These are phyloP conservation scores for Cyclotella atomus DNA, from an alignment of 108 stramenopile species.

Conservation along the genomic window DNA sequence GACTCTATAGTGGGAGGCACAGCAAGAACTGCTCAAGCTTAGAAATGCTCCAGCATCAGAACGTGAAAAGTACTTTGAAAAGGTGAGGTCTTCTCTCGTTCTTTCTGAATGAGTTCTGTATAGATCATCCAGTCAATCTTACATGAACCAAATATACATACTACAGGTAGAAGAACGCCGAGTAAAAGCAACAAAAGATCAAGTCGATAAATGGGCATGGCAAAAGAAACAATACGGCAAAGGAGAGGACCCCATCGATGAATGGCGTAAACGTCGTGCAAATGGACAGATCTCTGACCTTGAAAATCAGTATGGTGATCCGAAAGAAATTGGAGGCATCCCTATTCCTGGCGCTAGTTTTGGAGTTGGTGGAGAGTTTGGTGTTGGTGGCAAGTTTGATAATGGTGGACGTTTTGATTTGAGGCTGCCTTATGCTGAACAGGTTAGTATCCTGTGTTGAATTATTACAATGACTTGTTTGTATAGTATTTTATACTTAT, in stretches of 20 bases:
- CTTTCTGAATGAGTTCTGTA: not conserved
- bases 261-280: conserved; percentile 85
- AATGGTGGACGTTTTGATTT: conserved; percentile 96
- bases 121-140: too few relatives aligned
- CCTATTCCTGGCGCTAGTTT: conserved; percentile 85
- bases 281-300: conserved; percentile 80
- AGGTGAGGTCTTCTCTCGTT: conserved; percentile 27
- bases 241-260: conserved; percentile 86
- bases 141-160: not conserved
- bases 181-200: conserved; percentile 66
- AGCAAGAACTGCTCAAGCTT: conserved; percentile 76
- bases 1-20: conserved; percentile 60
- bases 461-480: not conserved
- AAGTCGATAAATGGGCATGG: conserved; percentile 87
- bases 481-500: too few relatives aligned
- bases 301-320: conserved; percentile 88
- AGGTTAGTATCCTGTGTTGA: conserved; percentile 27
- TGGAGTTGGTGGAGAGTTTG: conserved; percentile 92
- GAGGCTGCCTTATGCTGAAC: conserved; percentile 93
- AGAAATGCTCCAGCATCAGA: conserved; percentile 66
- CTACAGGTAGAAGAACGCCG: conserved; percentile 67
- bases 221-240: conserved; percentile 80
- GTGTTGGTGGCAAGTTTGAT: conserved; percentile 93
- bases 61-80: conserved; percentile 78
- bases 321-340: conserved; percentile 85